Evolutionary conservation across 2,329 filamentous ascomycete species (phyloP).

Genomic region (Alternaria sp.): DNA sequence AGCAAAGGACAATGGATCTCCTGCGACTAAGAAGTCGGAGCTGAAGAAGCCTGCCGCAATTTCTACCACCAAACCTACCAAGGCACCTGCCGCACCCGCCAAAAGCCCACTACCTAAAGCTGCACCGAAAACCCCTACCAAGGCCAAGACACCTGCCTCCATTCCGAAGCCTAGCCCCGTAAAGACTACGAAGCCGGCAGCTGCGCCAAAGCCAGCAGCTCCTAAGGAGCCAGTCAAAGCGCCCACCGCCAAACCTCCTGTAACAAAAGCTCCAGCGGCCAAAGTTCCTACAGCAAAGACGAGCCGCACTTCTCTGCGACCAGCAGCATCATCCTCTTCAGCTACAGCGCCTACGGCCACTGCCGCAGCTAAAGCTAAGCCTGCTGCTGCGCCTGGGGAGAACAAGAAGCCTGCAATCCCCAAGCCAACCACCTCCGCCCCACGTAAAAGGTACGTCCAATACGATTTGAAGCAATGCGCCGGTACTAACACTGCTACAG

Average conservation of each 20-base stretch:
- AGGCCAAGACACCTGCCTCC: conserved; percentile 28
- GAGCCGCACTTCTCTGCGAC: conserved; percentile 38
- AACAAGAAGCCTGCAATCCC: conserved; percentile 25
- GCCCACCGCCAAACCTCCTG: conserved; percentile 10
- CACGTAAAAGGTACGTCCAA: conserved; percentile 24
- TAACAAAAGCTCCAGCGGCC: conserved; percentile 9
- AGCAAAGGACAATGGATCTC: conserved; percentile 29
- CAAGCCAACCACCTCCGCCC: conserved; percentile 22
- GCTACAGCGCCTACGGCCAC: conserved; percentile 38
- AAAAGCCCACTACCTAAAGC: conserved; percentile 47
- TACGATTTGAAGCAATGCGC: not conserved
- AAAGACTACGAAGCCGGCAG: conserved; percentile 27
- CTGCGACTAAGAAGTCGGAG: conserved; percentile 23
- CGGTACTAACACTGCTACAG: conserved; percentile 20
- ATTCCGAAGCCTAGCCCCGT: conserved; percentile 34
- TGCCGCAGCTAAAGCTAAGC: conserved; percentile 23
- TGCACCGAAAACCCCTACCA: conserved; percentile 44
- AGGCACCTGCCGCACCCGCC: conserved; percentile 27
- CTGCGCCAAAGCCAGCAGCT: conserved; percentile 32
- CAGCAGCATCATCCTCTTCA: conserved; percentile 31
- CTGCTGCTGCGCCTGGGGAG: conserved; percentile 12
- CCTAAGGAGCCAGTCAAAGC: conserved; percentile 35
- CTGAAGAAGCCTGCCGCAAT: conserved; percentile 46
- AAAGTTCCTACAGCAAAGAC: conserved; percentile 35
- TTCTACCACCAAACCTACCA: conserved; percentile 42